Percentiles rank a stretch among this genome's conserved stretches.
Conservation (phyloP, 2,329 filamentous ascomycete genomes). For the Colletotrichum euphorbiae region DNA sequence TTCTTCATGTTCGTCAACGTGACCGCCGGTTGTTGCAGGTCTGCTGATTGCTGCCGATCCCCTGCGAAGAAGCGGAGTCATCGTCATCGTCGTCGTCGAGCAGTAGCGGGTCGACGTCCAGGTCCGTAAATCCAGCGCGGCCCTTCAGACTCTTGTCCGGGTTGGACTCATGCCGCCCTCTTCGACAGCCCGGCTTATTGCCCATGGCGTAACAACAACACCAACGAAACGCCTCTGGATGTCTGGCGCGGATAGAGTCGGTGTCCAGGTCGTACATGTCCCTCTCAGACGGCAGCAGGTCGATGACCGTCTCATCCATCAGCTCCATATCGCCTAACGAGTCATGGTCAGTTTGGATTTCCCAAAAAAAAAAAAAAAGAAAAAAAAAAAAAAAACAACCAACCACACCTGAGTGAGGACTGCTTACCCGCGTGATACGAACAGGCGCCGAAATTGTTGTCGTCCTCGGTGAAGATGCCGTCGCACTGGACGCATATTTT, state of each 20-base stretch:
- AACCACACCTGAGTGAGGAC: background rate
- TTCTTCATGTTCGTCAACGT: background rate
- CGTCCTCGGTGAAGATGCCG: slow-evolving; percentile 38
- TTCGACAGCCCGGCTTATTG: slow-evolving; percentile 29
- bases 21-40: too few relatives aligned
- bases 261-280: slow-evolving; percentile 37
- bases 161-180: slow-evolving; percentile 38
- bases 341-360: slow-evolving; percentile 10
- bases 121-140: slow-evolving; percentile 35
- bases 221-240: slow-evolving; percentile 40
- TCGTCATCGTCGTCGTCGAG: slow-evolving; percentile 29
- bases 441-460: slow-evolving; percentile 35
- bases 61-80: slow-evolving; percentile 6
- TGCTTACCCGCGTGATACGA: slow-evolving; percentile 39
- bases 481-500: slow-evolving; percentile 40
- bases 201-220: slow-evolving; percentile 35
- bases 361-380: too few relatives aligned
- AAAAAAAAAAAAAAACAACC: too few relatives aligned
- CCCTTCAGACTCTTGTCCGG: slow-evolving; percentile 39
- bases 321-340: slow-evolving; percentile 37
- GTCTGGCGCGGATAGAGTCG: slow-evolving; percentile 31
- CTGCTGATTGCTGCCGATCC: background rate
- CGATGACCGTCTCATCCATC: slow-evolving; percentile 35
- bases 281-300: slow-evolving; percentile 17
- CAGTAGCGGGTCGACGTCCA: slow-evolving; percentile 30